Evolutionary conservation across 257 asterid genomes (phyloP).

Genomic region (Petrea volubilis): DNA sequence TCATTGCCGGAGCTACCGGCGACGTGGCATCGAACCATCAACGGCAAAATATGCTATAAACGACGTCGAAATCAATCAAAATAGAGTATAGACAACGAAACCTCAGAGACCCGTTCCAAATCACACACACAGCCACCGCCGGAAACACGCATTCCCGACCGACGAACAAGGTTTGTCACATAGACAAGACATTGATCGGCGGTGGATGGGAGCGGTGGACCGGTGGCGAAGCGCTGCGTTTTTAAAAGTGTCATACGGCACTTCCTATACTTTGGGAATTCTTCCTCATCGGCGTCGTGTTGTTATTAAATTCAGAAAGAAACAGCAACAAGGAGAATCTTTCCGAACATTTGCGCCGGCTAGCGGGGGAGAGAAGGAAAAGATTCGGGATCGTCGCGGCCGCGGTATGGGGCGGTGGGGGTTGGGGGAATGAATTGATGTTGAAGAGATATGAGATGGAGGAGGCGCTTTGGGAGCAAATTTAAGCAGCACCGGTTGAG

Average conservation of each 20-base stretch:
- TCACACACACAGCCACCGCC: conserved; percentile 54
- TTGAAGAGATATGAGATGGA: not conserved
- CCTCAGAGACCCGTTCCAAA: conserved; percentile 86
- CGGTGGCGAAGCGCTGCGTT: conserved; percentile 40
- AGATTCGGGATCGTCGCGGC: not conserved
- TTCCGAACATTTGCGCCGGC: not conserved
- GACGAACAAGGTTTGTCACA: conserved; percentile 25
- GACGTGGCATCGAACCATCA: conserved; percentile 68
- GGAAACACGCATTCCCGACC: conserved; percentile 47
- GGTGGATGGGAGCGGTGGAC: conserved; percentile 46
- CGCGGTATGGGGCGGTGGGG: not conserved
- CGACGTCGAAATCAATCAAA: not conserved
- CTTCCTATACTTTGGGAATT: conserved; percentile 83
- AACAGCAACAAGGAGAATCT: not conserved
- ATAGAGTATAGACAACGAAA: not conserved
- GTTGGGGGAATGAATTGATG: not conserved
- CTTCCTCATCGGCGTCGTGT: conserved; percentile 77
- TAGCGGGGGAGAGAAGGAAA: not conserved
- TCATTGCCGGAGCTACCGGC: conserved; percentile 53
- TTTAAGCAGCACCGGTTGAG: not conserved
- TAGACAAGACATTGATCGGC: conserved; percentile 16
- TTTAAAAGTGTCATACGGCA: conserved; percentile 81
- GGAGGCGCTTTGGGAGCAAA: not conserved
- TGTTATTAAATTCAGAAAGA: too few relatives aligned
- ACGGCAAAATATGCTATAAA: not conserved